These are phyloP conservation scores for Triticum aestivum DNA, from an alignment of 176 grass and related monocot genomes.

Conservation along the genomic window DNA sequence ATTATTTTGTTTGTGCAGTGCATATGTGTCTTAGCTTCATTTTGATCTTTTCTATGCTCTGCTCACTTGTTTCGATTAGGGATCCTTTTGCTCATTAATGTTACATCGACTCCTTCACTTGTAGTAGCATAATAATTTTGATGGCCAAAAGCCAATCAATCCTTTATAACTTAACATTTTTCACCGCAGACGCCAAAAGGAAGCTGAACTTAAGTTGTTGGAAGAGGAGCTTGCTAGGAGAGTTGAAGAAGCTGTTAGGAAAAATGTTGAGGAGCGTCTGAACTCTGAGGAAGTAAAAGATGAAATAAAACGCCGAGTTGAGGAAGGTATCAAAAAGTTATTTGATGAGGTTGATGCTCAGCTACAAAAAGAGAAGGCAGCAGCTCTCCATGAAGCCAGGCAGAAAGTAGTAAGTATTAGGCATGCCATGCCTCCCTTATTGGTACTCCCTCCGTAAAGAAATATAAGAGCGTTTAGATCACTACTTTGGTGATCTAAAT, in stretches of 20 bases:
- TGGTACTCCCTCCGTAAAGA: neutral
- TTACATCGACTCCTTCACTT: neutral
- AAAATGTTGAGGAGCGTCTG: constrained; percentile 75
- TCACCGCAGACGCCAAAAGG: constrained; percentile 70
- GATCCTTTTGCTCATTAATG: neutral
- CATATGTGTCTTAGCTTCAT: neutral
- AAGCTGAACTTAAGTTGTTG: constrained; percentile 85
- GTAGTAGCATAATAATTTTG: neutral
- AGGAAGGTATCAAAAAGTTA: constrained; percentile 82
- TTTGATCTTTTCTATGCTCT: neutral
- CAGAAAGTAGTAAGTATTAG: constrained; percentile 65
- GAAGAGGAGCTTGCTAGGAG: constrained; percentile 87
- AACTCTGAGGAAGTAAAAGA: constrained; percentile 70
- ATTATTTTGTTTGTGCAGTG: neutral
- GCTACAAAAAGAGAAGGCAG: constrained; percentile 84
- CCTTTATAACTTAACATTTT: neutral
- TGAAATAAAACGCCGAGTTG: constrained; percentile 73
- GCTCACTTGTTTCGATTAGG: neutral
- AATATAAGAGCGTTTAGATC: too few species aligned
- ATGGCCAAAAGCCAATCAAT: neutral
- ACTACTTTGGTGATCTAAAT: too few species aligned
- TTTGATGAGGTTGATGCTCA: constrained; percentile 85
- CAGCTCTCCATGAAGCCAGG: constrained; percentile 64
- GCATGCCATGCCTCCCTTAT: constrained; percentile 2
- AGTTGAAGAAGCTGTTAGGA: constrained; percentile 82